Conservation (phyloP, 2,329 filamentous ascomycete species). For the Cordyceps fumosorosea region DNA sequence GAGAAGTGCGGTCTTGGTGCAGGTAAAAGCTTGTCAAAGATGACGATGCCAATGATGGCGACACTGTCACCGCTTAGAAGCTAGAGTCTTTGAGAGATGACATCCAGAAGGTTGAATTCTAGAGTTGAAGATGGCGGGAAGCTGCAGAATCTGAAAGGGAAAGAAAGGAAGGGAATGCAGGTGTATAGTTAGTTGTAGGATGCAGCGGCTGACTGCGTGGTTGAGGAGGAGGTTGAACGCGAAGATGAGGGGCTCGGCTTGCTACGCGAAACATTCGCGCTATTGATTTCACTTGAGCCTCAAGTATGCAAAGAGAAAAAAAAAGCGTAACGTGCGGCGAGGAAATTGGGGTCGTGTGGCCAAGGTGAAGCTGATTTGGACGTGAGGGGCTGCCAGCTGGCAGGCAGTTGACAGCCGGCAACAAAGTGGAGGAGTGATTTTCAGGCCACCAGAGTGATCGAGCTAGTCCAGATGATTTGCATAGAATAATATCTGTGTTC, state of each 20-base stretch:
- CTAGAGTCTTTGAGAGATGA: background rate
- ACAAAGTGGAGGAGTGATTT: slow-evolving; percentile 2
- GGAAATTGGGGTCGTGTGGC: background rate
- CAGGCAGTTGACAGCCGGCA: slow-evolving; percentile 5
- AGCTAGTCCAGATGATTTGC: background rate
- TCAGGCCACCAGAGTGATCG: background rate
- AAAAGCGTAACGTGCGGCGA: background rate
- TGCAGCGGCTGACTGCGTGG: background rate
- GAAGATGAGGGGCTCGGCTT: background rate
- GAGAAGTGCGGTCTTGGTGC: background rate
- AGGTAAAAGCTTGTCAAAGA: background rate
- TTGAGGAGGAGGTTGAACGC: background rate
- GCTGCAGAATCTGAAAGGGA: background rate
- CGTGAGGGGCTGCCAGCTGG: slow-evolving; percentile 12
- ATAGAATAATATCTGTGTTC: background rate
- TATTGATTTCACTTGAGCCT: slow-evolving; percentile 2
- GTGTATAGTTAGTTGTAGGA: background rate
- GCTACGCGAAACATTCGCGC: background rate
- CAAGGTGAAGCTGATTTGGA: slow-evolving; percentile 8
- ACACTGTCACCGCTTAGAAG: background rate
- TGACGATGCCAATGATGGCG: background rate
- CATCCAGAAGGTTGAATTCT: background rate
- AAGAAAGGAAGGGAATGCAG: background rate
- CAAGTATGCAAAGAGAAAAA: background rate
- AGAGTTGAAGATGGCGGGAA: background rate